A percentile compares a stretch with the other conserved stretches of the same genome.
Conservation (phyloP, 306 rosid genomes). For the Acacia melanoxylon region DNA sequence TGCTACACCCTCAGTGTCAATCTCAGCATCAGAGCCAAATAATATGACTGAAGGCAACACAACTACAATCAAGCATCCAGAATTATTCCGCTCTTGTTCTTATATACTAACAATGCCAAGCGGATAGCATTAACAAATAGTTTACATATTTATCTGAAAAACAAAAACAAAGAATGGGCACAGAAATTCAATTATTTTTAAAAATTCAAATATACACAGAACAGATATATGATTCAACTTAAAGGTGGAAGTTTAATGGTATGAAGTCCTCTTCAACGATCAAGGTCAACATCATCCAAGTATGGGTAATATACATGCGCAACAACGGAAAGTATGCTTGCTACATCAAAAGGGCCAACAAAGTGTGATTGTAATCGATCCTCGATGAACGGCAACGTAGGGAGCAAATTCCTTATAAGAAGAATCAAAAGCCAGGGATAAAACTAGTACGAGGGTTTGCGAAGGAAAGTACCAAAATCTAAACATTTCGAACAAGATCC, state of each 20-base stretch:
- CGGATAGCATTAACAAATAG: background rate
- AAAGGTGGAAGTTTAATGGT: background rate
- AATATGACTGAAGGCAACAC: background rate
- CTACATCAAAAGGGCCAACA: background rate
- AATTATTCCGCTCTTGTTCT: background rate
- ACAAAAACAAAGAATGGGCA: background rate
- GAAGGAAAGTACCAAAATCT: conserved; percentile 59
- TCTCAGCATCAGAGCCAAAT: conserved; percentile 4
- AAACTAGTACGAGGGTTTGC: background rate
- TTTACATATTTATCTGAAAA: background rate
- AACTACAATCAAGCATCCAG: background rate
- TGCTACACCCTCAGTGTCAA: background rate
- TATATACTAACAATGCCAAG: background rate
- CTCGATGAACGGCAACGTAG: background rate
- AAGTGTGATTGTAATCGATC: background rate
- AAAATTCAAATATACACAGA: background rate
- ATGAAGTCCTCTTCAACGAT: background rate
- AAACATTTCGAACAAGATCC: conserved; percentile 47
- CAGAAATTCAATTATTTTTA: background rate
- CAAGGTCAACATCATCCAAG: background rate
- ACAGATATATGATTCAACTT: background rate
- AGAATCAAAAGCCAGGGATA: background rate
- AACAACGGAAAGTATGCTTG: background rate
- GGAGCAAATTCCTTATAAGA: background rate
- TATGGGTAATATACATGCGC: background rate